These are phyloP conservation scores for Sclerotinia glacialis DNA, from an alignment of 2,329 filamentous ascomycete species.

Conservation along the genomic window DNA sequence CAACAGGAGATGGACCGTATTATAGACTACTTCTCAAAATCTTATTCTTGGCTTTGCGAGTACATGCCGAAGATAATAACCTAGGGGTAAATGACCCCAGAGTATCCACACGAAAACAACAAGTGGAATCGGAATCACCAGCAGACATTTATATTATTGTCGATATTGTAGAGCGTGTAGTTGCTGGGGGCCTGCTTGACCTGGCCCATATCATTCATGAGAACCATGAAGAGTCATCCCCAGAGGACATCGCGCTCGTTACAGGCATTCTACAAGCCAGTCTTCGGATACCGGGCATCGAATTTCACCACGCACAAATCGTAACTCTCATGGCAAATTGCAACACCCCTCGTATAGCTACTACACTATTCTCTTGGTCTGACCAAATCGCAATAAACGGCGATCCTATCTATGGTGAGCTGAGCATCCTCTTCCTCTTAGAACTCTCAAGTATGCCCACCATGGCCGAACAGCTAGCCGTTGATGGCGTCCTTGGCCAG, in stretches of 20 bases:
- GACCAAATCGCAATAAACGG: conserved; percentile 74
- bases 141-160: conserved; percentile 46
- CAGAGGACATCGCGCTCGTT: conserved; percentile 81
- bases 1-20: conserved; percentile 60
- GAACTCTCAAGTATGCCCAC: conserved; percentile 78
- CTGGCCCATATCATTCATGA: conserved; percentile 82
- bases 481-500: conserved; percentile 78
- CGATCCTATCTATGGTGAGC: conserved; percentile 89
- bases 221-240: conserved; percentile 59
- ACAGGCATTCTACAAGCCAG: conserved; percentile 86
- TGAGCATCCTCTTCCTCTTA: conserved; percentile 84
- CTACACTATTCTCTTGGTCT: conserved; percentile 89
- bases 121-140: conserved; percentile 31
- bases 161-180: conserved; percentile 74
- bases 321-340: conserved; percentile 68
- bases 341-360: conserved; percentile 75
- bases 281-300: conserved; percentile 72
- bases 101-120: conserved; percentile 26
- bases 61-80: conserved; percentile 46
- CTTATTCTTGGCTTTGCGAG: conserved; percentile 76
- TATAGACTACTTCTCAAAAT: conserved; percentile 82
- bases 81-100: conserved; percentile 25
- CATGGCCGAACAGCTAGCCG: conserved; percentile 85
- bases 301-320: conserved; percentile 68
- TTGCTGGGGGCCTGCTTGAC: conserved; percentile 78